Evolutionary conservation across 768 basidiomycete species (phyloP).

Genomic region (Lactarius deliciosus): DNA sequence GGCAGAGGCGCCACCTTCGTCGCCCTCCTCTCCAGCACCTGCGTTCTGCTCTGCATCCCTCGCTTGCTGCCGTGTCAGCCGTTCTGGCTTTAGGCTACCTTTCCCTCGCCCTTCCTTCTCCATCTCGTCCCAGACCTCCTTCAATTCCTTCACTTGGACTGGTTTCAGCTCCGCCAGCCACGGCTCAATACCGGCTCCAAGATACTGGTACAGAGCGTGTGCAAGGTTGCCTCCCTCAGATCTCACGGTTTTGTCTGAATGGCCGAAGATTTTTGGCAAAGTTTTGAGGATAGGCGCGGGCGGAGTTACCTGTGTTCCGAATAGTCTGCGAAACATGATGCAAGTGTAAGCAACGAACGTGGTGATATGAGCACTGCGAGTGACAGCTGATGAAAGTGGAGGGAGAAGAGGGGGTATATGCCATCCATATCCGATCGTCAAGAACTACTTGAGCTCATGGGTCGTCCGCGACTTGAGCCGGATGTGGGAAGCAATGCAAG

Average conservation of each 20-base stretch:
- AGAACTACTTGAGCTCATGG: not conserved
- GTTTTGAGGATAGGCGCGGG: slow-evolving; percentile 80
- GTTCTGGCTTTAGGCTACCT: slow-evolving; percentile 74
- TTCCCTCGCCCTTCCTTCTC: slow-evolving; percentile 85
- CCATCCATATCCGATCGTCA: not conserved
- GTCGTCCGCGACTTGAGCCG: not conserved
- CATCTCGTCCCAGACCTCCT: slow-evolving; percentile 82
- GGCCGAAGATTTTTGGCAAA: slow-evolving; percentile 90
- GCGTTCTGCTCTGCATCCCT: slow-evolving; percentile 60
- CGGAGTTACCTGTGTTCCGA: slow-evolving; percentile 74
- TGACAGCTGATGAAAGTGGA: not conserved
- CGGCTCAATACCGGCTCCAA: slow-evolving; percentile 77
- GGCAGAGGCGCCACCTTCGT: slow-evolving; percentile 37
- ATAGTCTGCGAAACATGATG: slow-evolving; percentile 49
- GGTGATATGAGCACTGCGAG: not conserved
- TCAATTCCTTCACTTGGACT: slow-evolving; percentile 94
- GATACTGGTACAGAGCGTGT: slow-evolving; percentile 78
- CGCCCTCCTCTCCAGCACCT: slow-evolving; percentile 41
- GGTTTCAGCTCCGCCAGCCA: slow-evolving; percentile 91
- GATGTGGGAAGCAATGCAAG: not conserved
- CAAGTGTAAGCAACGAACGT: not conserved
- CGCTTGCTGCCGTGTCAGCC: slow-evolving; percentile 73
- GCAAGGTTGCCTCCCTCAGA: slow-evolving; percentile 82
- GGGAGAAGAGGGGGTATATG: not conserved
- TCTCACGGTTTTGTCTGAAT: slow-evolving; percentile 93